Conservation (phyloP, 129 eudicot genomes). For the Glebionis coronaria region DNA sequence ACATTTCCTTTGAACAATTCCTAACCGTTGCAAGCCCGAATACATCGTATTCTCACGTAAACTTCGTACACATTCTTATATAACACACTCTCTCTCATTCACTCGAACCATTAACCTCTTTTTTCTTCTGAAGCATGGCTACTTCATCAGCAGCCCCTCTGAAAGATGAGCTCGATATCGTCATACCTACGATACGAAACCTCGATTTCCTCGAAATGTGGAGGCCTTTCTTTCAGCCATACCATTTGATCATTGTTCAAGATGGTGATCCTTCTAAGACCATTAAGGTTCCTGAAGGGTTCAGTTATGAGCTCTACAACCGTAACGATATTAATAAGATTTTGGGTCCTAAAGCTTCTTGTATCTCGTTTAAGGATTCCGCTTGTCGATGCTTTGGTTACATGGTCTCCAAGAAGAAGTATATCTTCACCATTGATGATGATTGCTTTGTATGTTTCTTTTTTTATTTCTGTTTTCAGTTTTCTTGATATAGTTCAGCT, state of each 20-base stretch:
- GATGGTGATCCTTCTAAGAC: slow-evolving; percentile 88
- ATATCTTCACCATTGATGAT: slow-evolving; percentile 86
- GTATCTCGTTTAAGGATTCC: slow-evolving; percentile 92
- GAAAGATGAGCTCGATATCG: slow-evolving; percentile 85
- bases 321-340: slow-evolving; percentile 80
- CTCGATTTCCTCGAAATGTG: slow-evolving; percentile 96
- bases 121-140: slow-evolving; percentile 31
- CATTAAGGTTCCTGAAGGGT: slow-evolving; percentile 83
- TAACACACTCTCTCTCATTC: slow-evolving; percentile 23
- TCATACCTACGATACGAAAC: slow-evolving; percentile 88
- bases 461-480: background rate
- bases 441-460: slow-evolving; percentile 64
- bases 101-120: slow-evolving; percentile 20
- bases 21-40: slow-evolving; percentile 31
- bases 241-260: slow-evolving; percentile 89
- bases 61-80: slow-evolving; percentile 22
- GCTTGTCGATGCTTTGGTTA: slow-evolving; percentile 97
- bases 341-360: slow-evolving; percentile 79
- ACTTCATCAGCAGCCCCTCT: slow-evolving; percentile 36
- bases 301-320: slow-evolving; percentile 76
- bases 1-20: slow-evolving; percentile 34
- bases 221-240: slow-evolving; percentile 84
- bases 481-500: background rate
- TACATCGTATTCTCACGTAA: slow-evolving; percentile 29
- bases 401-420: slow-evolving; percentile 94